Conservation (phyloP, 768 basidiomycete genomes). For the Amanita subjunquillea region DNA sequence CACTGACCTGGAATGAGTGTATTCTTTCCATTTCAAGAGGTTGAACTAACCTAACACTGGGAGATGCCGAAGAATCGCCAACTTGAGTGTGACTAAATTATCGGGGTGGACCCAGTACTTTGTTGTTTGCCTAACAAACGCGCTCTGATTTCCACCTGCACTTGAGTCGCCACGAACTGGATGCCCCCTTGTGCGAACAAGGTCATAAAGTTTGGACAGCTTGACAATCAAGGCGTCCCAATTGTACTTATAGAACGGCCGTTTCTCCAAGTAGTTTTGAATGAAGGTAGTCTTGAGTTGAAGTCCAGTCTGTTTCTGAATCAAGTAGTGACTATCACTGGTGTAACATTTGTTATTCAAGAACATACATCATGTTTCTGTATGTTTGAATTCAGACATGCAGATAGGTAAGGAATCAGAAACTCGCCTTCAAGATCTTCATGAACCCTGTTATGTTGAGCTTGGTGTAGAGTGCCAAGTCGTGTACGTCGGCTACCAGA, state of each 20-base stretch:
- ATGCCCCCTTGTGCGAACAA: slow-evolving; percentile 91
- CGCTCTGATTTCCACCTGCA: slow-evolving; percentile 92
- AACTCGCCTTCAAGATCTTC: slow-evolving; percentile 85
- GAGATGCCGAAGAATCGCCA: slow-evolving; percentile 85
- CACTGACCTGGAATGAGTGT: slow-evolving; percentile 32
- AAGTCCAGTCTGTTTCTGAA: slow-evolving; percentile 84
- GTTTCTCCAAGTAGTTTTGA: slow-evolving; percentile 84
- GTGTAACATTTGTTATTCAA: background rate
- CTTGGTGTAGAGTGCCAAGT: slow-evolving; percentile 87
- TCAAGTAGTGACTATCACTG: background rate
- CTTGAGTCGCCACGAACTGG: slow-evolving; percentile 89
- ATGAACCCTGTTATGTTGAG: slow-evolving; percentile 98
- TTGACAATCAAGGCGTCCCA: slow-evolving; percentile 96
- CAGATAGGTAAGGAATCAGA: background rate
- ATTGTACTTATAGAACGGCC: slow-evolving; percentile 94
- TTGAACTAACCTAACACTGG: slow-evolving; percentile 75
- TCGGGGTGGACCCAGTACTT: slow-evolving; percentile 99
- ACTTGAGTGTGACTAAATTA: slow-evolving; percentile 86
- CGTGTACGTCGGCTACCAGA: slow-evolving; percentile 88
- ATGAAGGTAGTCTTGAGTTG: slow-evolving; percentile 82
- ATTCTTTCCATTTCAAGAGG: background rate
- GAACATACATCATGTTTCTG: slow-evolving; percentile 86
- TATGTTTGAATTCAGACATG: background rate
- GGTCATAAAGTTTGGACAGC: slow-evolving; percentile 88
- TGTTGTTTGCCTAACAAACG: slow-evolving; percentile 96